Percentiles rank a stretch among this genome's conserved stretches.
Conservation (phyloP, 2,329 filamentous ascomycete species). For the Pyrenophora teres region DNA sequence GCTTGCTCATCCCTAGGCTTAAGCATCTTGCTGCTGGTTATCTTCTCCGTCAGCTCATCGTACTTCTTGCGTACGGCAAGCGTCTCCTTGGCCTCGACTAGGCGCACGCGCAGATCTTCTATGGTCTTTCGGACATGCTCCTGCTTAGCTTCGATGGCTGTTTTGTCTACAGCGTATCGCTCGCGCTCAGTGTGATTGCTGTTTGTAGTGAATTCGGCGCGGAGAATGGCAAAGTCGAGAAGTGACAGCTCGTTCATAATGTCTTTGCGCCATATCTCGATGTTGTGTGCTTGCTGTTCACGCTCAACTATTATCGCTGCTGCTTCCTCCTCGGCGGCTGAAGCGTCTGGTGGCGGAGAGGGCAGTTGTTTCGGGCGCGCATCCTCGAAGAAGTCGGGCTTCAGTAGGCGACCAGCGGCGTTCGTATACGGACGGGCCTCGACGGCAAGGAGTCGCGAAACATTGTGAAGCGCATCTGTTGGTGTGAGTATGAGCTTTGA, state of each 20-base stretch:
- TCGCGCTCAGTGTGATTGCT: conserved; percentile 84
- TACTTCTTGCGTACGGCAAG: conserved; percentile 81
- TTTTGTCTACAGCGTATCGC: conserved; percentile 80
- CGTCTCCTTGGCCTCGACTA: conserved; percentile 68
- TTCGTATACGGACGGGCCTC: conserved; percentile 93
- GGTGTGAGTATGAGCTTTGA: conserved; percentile 16
- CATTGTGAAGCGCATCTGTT: conserved; percentile 79
- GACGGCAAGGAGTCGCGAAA: conserved; percentile 78
- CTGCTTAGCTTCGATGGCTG: conserved; percentile 77
- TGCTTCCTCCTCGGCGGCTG: conserved; percentile 53
- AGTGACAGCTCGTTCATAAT: conserved; percentile 85
- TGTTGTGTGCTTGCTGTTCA: conserved; percentile 59
- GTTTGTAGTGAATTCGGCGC: conserved; percentile 82
- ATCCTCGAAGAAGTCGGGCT: conserved; percentile 67
- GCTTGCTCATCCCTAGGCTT: conserved; percentile 83
- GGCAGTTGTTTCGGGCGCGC: conserved; percentile 61
- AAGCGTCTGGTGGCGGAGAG: conserved; percentile 69
- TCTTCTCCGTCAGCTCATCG: conserved; percentile 85
- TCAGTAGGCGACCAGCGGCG: conserved; percentile 78
- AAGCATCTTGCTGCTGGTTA: conserved; percentile 78
- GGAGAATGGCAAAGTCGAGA: conserved; percentile 83
- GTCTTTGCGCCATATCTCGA: conserved; percentile 78
- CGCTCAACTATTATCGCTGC: conserved; percentile 51
- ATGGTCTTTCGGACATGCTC: conserved; percentile 79
- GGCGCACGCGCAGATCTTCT: conserved; percentile 69